Conservation (phyloP, 78 protist species). For the Acrasis kona region DNA sequence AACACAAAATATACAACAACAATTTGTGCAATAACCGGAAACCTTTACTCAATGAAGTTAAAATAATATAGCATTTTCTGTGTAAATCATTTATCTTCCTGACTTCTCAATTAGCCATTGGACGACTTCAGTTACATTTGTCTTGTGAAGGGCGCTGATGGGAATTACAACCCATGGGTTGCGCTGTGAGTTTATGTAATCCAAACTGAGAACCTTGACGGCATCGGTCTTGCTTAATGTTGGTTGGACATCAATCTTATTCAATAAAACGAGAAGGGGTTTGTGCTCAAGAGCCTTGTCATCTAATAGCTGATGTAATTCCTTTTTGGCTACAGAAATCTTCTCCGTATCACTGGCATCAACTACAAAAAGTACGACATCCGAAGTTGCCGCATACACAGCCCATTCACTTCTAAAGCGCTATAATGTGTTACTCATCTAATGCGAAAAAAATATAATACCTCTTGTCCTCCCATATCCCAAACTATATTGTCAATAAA, state of each 20-base stretch:
- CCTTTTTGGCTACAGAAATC: slow-evolving; percentile 10
- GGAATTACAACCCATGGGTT: slow-evolving; percentile 23
- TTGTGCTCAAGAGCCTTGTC: slow-evolving; percentile 11
- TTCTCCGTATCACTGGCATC: slow-evolving; percentile 15
- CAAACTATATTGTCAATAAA: no score
- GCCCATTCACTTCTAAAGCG: slow-evolving; percentile 30
- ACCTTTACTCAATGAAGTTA: no score
- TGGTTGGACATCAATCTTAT: slow-evolving; percentile 30
- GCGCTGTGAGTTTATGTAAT: slow-evolving; percentile 13
- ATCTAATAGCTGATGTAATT: slow-evolving; percentile 23
- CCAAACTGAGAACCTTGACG: slow-evolving; percentile 18
- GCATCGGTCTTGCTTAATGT: slow-evolving; percentile 19
- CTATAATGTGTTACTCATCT: background rate
- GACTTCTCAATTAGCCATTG: slow-evolving; percentile 30
- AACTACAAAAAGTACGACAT: slow-evolving; percentile 18
- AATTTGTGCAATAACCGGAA: no score
- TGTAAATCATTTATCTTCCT: no score
- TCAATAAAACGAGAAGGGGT: slow-evolving; percentile 16
- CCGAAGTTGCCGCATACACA: slow-evolving; percentile 13
- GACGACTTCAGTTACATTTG: slow-evolving; percentile 20
- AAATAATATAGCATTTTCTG: no score
- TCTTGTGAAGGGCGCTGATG: slow-evolving; percentile 12
- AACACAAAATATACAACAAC: no score
- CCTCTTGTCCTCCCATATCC: slow-evolving; percentile 31
- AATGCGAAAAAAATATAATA: background rate